phyloP scores from a whole-genome alignment of 768 basidiomycete species.

The Zangia roseola region DNA sequence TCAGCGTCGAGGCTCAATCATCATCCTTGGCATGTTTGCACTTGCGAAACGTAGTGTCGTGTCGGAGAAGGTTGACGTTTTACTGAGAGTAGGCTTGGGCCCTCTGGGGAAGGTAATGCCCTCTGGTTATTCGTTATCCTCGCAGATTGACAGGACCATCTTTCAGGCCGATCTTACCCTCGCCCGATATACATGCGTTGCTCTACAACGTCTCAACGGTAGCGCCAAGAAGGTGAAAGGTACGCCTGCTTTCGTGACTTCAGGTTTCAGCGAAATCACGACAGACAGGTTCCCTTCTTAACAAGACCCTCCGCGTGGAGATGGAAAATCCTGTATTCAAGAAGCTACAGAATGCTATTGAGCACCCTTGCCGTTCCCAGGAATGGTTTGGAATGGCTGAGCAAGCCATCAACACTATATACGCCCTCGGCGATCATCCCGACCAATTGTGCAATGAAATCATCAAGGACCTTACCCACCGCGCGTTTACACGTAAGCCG shows the following conservation, averaged over 20 bases:
- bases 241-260: slow-evolving; percentile 21
- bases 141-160: neutral
- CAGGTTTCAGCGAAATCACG: neutral
- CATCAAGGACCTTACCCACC: slow-evolving; percentile 75
- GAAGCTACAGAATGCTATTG: slow-evolving; percentile 77
- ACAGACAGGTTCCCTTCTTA: slow-evolving; percentile 74
- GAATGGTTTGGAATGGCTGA: slow-evolving; percentile 99
- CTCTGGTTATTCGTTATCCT: neutral
- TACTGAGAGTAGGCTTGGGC: slow-evolving; percentile 87
- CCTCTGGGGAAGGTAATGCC: slow-evolving; percentile 69
- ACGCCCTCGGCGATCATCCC: slow-evolving; percentile 91
- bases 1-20: slow-evolving; percentile 93
- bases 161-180: slow-evolving; percentile 80
- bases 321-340: slow-evolving; percentile 88
- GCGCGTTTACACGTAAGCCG: slow-evolving; percentile 55
- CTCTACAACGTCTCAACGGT: slow-evolving; percentile 88
- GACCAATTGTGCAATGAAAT: slow-evolving; percentile 78
- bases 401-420: slow-evolving; percentile 95
- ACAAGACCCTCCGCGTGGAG: slow-evolving; percentile 80
- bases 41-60: slow-evolving; percentile 78
- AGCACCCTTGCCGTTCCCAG: slow-evolving; percentile 75
- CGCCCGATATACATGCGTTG: slow-evolving; percentile 91
- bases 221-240: slow-evolving; percentile 98
- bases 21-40: slow-evolving; percentile 96
- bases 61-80: slow-evolving; percentile 76